Evolutionary conservation across 805 yeast genomes (phyloP).

Genomic region (Candida boidinii): DNA sequence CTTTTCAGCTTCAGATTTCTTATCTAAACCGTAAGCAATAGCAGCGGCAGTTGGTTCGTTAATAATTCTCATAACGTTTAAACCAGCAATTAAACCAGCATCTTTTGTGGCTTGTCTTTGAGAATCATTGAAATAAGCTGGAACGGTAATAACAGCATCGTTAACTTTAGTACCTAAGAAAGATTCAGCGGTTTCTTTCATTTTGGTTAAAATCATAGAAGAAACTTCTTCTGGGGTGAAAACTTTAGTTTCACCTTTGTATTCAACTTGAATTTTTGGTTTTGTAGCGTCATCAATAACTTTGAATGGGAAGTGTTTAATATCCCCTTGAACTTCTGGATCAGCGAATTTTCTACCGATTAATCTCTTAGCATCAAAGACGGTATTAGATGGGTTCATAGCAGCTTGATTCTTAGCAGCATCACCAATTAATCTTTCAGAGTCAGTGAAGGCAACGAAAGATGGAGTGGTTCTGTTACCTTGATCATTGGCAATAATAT

Average conservation of each 20-base stretch:
- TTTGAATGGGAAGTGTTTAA: conserved; percentile 80
- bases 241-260: conserved; percentile 74
- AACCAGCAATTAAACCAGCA: conserved; percentile 94
- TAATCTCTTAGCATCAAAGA: conserved; percentile 85
- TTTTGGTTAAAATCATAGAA: conserved; percentile 83
- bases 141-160: conserved; percentile 93
- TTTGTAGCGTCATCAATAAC: conserved; percentile 66
- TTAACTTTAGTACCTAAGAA: conserved; percentile 76
- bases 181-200: conserved; percentile 86
- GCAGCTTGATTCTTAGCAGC: conserved; percentile 98
- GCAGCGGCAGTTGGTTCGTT: conserved; percentile 99
- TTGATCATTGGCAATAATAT: conserved; percentile 94
- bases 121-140: conserved; percentile 95
- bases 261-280: conserved; percentile 79
- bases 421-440: conserved; percentile 91
- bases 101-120: conserved; percentile 98
- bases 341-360: conserved; percentile 86
- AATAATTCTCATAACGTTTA: conserved; percentile 88
- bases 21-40: conserved; percentile 89
- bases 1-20: conserved; percentile 69
- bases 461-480: conserved; percentile 98
- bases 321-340: conserved; percentile 72
- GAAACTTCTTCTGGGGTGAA: conserved; percentile 95
- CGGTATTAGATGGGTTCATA: conserved; percentile 83
- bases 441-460: conserved; percentile 88